Evolutionary conservation across 805 yeast species (phyloP).

Genomic region (Starmerella floricola): DNA sequence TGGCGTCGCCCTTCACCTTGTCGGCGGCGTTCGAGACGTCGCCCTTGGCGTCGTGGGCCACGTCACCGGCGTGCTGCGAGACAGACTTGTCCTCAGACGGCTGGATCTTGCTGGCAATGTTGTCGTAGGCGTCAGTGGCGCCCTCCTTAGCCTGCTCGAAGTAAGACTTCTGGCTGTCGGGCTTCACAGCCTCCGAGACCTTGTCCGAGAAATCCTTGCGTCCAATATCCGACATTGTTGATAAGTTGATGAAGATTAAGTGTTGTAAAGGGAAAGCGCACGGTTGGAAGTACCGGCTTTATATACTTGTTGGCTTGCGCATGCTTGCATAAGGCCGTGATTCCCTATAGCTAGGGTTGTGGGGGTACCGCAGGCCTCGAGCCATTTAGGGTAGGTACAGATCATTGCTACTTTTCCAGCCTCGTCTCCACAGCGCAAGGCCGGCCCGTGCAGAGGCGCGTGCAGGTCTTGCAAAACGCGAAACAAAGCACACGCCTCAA

Average conservation of each 20-base stretch:
- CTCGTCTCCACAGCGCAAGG: too few species aligned
- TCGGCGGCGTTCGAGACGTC: constrained; percentile 38
- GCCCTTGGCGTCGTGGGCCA: constrained; percentile 43
- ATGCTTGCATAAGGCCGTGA: too few species aligned
- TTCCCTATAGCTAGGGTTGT: too few species aligned
- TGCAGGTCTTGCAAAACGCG: too few species aligned
- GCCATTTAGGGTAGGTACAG: too few species aligned
- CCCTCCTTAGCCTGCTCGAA: constrained; percentile 59
- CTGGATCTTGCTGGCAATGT: constrained; percentile 43
- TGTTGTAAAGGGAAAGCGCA: too few species aligned
- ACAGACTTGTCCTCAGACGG: constrained; percentile 43
- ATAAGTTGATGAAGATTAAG: too few species aligned
- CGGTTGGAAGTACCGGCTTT: too few species aligned
- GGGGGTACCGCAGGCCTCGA: too few species aligned
- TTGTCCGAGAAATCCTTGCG: constrained; percentile 70
- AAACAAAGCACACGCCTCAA: too few species aligned
- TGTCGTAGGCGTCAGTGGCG: constrained; percentile 56
- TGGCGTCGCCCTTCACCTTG: constrained; percentile 43
- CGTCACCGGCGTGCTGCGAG: constrained; percentile 57
- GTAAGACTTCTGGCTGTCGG: constrained; percentile 54
- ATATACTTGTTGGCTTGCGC: constrained; percentile 7
- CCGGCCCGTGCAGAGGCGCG: too few species aligned
- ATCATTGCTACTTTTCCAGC: too few species aligned
- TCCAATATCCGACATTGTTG: constrained; percentile 33
- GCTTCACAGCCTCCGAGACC: constrained; percentile 52